Evolutionary conservation across 352 stramenopile genomes (phyloP).

Genomic region (Phytophthora citricola): DNA sequence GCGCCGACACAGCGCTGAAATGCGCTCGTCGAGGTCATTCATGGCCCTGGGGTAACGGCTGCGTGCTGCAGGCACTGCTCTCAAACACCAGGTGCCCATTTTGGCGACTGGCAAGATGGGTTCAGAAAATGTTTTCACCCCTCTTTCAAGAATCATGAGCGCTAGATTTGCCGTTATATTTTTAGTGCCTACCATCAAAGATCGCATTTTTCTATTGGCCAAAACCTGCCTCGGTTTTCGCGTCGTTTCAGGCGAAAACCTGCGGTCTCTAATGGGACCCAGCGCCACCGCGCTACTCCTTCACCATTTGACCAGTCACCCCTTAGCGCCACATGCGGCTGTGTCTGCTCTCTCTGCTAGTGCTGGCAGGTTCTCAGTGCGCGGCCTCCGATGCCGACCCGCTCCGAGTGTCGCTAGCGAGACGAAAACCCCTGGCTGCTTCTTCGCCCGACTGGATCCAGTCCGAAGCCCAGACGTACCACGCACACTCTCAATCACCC

Average conservation of each 20-base stretch:
- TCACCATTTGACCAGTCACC: constrained; percentile 26
- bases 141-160: too few relatives aligned
- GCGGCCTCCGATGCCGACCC: constrained; percentile 5
- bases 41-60: too few relatives aligned
- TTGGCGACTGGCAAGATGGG: too few relatives aligned
- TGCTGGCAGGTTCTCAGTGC: background rate
- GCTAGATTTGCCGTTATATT: too few relatives aligned
- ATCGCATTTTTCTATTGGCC: constrained; percentile 12
- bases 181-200: too few relatives aligned
- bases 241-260: constrained; percentile 37
- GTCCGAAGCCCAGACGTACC: constrained; percentile 11
- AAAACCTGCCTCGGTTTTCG: constrained; percentile 1
- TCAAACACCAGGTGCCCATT: too few relatives aligned
- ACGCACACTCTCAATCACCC: background rate
- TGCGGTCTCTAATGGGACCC: constrained; percentile 34
- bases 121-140: too few relatives aligned
- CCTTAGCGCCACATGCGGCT: constrained; percentile 13
- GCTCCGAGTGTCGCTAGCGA: constrained; percentile 28
- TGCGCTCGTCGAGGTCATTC: too few relatives aligned
- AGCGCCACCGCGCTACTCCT: background rate
- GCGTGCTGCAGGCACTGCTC: too few relatives aligned
- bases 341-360: constrained; percentile 8
- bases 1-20: too few relatives aligned
- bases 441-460: constrained; percentile 30
- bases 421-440: constrained; percentile 10